Conservation (phyloP, 2,329 filamentous ascomycete species). For the Blastomyces parvus region DNA sequence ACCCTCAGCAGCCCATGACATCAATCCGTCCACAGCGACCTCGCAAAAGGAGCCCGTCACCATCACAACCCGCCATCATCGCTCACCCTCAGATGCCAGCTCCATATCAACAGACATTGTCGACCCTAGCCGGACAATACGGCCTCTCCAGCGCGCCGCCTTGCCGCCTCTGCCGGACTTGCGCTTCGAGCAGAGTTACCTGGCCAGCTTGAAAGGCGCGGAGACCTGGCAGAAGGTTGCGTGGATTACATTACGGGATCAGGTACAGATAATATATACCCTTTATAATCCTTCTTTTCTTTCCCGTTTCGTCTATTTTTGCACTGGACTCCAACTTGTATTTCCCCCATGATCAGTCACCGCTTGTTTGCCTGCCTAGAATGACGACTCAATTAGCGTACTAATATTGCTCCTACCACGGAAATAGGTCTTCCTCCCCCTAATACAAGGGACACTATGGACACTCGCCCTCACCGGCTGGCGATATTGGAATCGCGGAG, state of each 20-base stretch:
- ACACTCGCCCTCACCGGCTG: conserved; percentile 77
- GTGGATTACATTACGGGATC: conserved; percentile 80
- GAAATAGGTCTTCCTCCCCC: conserved; percentile 65
- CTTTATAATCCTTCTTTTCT: not conserved
- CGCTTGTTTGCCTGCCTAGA: not conserved
- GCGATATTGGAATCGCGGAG: conserved; percentile 77
- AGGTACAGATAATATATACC: conserved; percentile 45
- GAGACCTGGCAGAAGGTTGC: conserved; percentile 69
- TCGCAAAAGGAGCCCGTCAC: conserved; percentile 55
- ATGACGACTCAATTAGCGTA: not conserved
- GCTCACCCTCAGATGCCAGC: conserved; percentile 25
- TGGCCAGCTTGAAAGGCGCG: conserved; percentile 74
- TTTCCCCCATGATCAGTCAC: not conserved
- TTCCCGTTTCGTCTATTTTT: not conserved
- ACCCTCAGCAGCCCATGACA: conserved; percentile 63
- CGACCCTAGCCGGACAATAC: conserved; percentile 28
- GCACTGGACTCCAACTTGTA: not conserved
- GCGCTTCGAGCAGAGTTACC: conserved; percentile 95
- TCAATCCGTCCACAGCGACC: conserved; percentile 69
- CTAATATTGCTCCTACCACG: not conserved
- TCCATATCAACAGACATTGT: conserved; percentile 43
- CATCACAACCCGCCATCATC: conserved; percentile 23
- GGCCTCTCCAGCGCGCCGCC: conserved; percentile 28
- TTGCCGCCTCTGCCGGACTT: conserved; percentile 72
- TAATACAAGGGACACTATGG: conserved; percentile 82